Conservation (phyloP, 2,329 filamentous ascomycete species). For the Claviceps maximensis region DNA sequence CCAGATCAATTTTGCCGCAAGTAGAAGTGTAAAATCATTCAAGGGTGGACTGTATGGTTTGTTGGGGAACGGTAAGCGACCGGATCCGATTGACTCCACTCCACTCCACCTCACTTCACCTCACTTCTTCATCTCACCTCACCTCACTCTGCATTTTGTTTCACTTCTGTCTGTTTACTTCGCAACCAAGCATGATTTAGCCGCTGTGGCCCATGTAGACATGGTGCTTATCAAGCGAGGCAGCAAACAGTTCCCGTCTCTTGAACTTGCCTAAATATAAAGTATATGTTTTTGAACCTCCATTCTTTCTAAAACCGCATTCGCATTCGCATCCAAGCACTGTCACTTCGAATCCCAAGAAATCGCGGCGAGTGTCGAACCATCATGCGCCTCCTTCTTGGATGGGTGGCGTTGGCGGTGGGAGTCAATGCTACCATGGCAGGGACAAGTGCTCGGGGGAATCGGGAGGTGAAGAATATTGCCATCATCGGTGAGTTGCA, state of each 20-base stretch:
- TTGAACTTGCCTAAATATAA: neutral
- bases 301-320: neutral
- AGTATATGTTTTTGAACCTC: neutral
- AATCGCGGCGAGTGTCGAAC: neutral
- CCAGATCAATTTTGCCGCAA: too few species aligned
- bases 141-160: too few species aligned
- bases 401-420: conserved; percentile 5
- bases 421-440: conserved; percentile 9
- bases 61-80: neutral
- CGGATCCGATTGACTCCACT: neutral
- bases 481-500: conserved; percentile 23
- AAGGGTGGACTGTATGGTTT: too few species aligned
- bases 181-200: neutral
- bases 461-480: conserved; percentile 18
- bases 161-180: neutral
- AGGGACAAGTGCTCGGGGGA: conserved; percentile 4
- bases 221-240: neutral
- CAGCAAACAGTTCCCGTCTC: neutral
- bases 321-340: neutral
- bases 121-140: too few species aligned
- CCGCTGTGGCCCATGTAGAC: neutral
- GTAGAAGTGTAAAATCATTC: too few species aligned
- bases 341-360: neutral
- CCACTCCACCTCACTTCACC: neutral
- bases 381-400: conserved; percentile 4